Percentiles rank a stretch among this genome's conserved stretches.
Evolutionary conservation across 2,329 filamentous ascomycete genomes (phyloP).

Genomic region (Penicillium sp.): DNA sequence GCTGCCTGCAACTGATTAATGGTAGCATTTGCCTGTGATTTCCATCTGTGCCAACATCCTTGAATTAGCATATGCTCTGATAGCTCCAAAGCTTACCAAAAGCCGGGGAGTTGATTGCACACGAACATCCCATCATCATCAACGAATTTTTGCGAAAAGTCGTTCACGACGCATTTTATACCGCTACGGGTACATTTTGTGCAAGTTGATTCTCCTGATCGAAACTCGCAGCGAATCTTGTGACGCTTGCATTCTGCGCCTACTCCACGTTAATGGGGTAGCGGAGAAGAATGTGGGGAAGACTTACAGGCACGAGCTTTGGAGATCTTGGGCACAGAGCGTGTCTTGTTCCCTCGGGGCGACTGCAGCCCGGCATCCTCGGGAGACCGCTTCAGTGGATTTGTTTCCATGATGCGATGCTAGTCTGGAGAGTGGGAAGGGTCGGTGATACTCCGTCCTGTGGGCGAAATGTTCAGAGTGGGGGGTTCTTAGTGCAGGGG

Average conservation of each 20-base stretch:
- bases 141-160: slow-evolving; percentile 56
- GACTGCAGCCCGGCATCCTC: slow-evolving; percentile 37
- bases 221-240: slow-evolving; percentile 57
- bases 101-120: neutral
- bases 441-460: slow-evolving; percentile 27
- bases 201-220: slow-evolving; percentile 48
- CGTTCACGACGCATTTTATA: slow-evolving; percentile 55
- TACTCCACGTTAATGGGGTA: slow-evolving; percentile 18
- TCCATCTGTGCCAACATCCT: slow-evolving; percentile 40
- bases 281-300: slow-evolving; percentile 9
- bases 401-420: slow-evolving; percentile 19
- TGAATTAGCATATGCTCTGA: slow-evolving; percentile 3
- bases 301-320: slow-evolving; percentile 44
- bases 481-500: neutral
- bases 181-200: slow-evolving; percentile 52
- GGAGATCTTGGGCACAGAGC: slow-evolving; percentile 38
- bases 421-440: neutral
- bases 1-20: slow-evolving; percentile 47
- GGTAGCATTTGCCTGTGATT: slow-evolving; percentile 43
- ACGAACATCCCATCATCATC: slow-evolving; percentile 55
- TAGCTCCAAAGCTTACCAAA: neutral
- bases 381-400: slow-evolving; percentile 39
- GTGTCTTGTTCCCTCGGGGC: slow-evolving; percentile 26
- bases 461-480: slow-evolving; percentile 19
- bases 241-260: slow-evolving; percentile 53